A percentile compares a stretch with the other conserved stretches of the same genome.
Conservation (phyloP, 148 eudicot species). For the Chenopodium album region DNA sequence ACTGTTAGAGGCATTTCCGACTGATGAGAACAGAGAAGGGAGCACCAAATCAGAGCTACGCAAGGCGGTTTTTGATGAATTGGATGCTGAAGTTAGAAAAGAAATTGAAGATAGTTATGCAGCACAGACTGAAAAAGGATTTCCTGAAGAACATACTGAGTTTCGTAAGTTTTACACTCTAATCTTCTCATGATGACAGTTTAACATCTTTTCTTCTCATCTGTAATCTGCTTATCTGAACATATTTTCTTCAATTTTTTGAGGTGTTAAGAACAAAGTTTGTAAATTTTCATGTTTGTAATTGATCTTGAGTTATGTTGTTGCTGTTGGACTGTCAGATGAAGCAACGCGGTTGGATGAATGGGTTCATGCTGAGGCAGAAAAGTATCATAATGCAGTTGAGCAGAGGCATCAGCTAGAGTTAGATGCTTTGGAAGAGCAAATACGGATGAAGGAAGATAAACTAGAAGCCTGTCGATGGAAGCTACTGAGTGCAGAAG, state of each 20-base stretch:
- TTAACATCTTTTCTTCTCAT: not conserved
- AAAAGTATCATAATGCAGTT: conserved; percentile 42
- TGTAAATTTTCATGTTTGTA: not conserved
- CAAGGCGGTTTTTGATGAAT: conserved; percentile 21
- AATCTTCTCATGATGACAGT: not conserved
- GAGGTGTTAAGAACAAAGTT: not conserved
- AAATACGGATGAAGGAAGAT: conserved; percentile 68
- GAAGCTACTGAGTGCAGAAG: conserved; percentile 62
- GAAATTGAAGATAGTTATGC: conserved; percentile 30
- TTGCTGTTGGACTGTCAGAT: conserved; percentile 35
- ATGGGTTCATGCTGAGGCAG: conserved; percentile 64
- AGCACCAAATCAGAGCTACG: conserved; percentile 23
- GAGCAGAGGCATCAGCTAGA: conserved; percentile 70
- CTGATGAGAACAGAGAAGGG: conserved; percentile 23
- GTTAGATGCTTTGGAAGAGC: conserved; percentile 70
- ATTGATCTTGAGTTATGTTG: not conserved
- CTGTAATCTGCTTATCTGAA: not conserved
- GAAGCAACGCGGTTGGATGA: conserved; percentile 50
- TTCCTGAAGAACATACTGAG: conserved; percentile 34
- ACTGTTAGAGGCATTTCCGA: conserved; percentile 32
- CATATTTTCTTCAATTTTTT: not conserved
- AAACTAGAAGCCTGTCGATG: conserved; percentile 71
- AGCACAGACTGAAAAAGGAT: conserved; percentile 29
- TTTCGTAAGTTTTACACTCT: conserved; percentile 37
- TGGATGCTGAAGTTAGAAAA: conserved; percentile 40